Base-by-base conservation (phyloP, 1,284 basidiomycete genomes). In the Amylostereum chailletii region DNA sequence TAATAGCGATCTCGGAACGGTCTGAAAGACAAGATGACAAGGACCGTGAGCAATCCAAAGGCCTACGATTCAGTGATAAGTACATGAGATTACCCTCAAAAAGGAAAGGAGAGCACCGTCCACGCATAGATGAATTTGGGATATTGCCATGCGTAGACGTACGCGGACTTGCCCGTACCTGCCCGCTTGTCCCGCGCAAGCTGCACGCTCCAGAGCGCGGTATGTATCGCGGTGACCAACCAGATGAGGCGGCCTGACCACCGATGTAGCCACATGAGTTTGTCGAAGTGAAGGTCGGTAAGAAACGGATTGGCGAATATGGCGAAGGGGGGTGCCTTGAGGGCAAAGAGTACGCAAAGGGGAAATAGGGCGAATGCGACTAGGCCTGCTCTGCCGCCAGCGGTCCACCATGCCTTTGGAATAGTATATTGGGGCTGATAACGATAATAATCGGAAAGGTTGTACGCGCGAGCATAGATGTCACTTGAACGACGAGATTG, bases 301-400 rank as follows among this genome's bases (percentile, higher is more conserved):
- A 86, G 72, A 53, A 78, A 77, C 0, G 81, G 77, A 29, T 85
- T 70, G n/a, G 89, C 80, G 58, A 92, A 79, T 42, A 92, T 60
- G 45, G 89, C 90, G 58, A 91, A 85, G 0, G 91, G 91, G 8
- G 86, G 82, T 3, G 86, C 75, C 64, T 92, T 93, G 62, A 93
- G 75, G 2, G 84, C 89, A 51, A 92, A 76, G 7, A 91, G 71
- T 49, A 93, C 72, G 49, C 81, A 81, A 11, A 93, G 73, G 0
- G 90, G 90, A 32, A 89, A 72, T 32, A 93, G 72, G 1, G 87
- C 81, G 59, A 90, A 92, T 2, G 86, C 81, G 50, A 92, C 83
- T 52, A 86, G 71, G 1, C 90, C 90, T 6, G 82, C 77, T 27
- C 90, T 73, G 32, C 78, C 79, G 11, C 83, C 86, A 0, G 80